Percentiles rank a stretch among this genome's conserved stretches.
Conservation (phyloP, 805 yeast genomes). For the Lachancea sp. region DNA sequence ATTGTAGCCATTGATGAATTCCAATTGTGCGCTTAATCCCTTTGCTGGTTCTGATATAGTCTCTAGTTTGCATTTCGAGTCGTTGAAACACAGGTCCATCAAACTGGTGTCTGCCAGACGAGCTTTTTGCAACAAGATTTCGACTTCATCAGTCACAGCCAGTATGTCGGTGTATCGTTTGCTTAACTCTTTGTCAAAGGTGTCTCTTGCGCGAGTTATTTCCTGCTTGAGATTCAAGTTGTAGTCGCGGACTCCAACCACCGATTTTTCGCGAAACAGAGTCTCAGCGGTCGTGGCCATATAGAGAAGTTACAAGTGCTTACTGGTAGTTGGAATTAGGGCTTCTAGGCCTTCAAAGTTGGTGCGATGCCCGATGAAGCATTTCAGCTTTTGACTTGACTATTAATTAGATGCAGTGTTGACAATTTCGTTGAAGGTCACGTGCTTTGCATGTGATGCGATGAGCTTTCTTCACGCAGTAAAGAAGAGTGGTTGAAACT, state of each 20-base stretch:
- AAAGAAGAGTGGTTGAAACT: too few species aligned
- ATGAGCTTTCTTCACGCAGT: too few species aligned
- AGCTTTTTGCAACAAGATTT: constrained; percentile 12
- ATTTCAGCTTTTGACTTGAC: background rate
- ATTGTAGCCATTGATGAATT: background rate
- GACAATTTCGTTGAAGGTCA: too few species aligned
- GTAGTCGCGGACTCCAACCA: constrained; percentile 12
- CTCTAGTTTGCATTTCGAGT: constrained; percentile 18
- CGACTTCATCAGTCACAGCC: constrained; percentile 22
- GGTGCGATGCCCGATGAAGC: background rate
- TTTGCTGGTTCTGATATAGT: constrained; percentile 16
- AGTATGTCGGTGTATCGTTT: constrained; percentile 23
- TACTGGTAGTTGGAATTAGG: background rate
- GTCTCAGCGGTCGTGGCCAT: constrained; percentile 6
- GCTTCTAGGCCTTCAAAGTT: background rate
- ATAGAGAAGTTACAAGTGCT: background rate
- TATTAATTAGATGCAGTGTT: too few species aligned
- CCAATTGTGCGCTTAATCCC: background rate
- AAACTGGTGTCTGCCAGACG: constrained; percentile 20
- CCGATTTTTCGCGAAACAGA: constrained; percentile 9
- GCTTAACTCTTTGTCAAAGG: constrained; percentile 19
- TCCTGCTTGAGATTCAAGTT: constrained; percentile 15
- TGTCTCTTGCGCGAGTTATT: constrained; percentile 12
- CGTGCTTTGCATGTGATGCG: too few species aligned
- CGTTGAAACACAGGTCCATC: constrained; percentile 29